phyloP scores from a whole-genome alignment of 116 monocot genomes.

The Trichopus zeylanicus region DNA sequence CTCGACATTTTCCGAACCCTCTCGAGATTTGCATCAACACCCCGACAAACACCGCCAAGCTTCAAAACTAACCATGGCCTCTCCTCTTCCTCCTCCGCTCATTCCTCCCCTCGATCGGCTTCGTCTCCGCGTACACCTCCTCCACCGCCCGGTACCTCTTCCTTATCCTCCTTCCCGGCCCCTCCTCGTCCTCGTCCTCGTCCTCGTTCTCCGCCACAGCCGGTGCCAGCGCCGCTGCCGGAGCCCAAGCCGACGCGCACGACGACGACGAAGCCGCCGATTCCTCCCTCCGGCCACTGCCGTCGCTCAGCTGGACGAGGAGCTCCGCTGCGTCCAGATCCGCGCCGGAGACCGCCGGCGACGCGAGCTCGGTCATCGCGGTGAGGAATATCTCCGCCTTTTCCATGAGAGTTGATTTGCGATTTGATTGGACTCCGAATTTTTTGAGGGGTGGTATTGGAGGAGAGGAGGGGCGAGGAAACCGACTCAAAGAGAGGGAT shows the following conservation, averaged over 20 bases:
- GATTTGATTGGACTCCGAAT: too few relatives aligned
- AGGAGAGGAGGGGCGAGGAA: too few relatives aligned
- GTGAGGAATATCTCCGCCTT: too few relatives aligned
- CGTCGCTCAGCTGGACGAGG: conserved; percentile 37
- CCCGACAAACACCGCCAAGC: neutral
- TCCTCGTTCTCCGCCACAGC: neutral
- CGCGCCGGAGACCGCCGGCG: conserved; percentile 7
- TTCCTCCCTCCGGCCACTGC: conserved; percentile 4
- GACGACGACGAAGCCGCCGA: conserved; percentile 1
- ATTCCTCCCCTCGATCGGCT: neutral
- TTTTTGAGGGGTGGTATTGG: too few relatives aligned
- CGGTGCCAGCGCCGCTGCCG: neutral
- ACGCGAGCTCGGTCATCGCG: too few relatives aligned
- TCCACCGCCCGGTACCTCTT: conserved; percentile 18
- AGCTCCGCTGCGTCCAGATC: conserved; percentile 31
- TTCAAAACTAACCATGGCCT: neutral
- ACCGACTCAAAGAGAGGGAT: too few relatives aligned
- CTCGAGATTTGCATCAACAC: too few relatives aligned
- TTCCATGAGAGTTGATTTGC: too few relatives aligned
- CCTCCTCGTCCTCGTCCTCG: conserved; percentile 5
- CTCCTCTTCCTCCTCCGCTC: neutral
- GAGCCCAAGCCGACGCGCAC: conserved; percentile 7
- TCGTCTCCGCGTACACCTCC: conserved; percentile 19
- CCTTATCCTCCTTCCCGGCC: neutral
- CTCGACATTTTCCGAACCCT: too few relatives aligned